Base-by-base conservation (phyloP, 1,284 basidiomycete genomes). In the Irpex sp. region DNA sequence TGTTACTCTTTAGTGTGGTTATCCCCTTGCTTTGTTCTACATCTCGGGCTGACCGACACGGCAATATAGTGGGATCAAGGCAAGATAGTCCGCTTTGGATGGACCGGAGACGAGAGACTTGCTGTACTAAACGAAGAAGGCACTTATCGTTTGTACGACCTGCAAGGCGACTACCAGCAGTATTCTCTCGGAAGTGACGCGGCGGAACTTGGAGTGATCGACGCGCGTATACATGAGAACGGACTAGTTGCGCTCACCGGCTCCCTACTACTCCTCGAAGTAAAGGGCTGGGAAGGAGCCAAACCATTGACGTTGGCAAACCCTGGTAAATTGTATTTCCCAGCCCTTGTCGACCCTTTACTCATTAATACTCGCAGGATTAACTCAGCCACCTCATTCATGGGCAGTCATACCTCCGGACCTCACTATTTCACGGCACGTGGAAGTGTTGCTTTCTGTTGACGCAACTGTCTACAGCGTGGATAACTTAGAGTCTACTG, bases 61-160 rank as follows among this genome's bases (percentile, higher is more conserved):
- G 66, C 37, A 69, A 61, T 58, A 26, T 62, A 94, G 90, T 96
- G 94, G 93, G 92, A 95, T 65, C 88, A 92, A 71, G 86, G 83
- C 60, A 89, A 83, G 71, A 90, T 96, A 61, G 77, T 95, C 60
- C 85, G 86, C 31, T 89, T 96, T 69, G 94, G 93, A 34, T 96
- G 93, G 89, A 93, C 92, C 0, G 73, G 77, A 13, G 87, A 92
- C 68, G 93, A 97, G 70, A 84, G 88, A 59, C 83, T 98, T 40
- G 88, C 91, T 0, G 86, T 97, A 5, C 78, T 99, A 36, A 94
- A 96, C 68, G 95, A 97, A 74, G 95, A 98, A 70, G 97, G 97
- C 15, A 82, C 86, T 7, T 98, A 97, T 73, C 85, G 97, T 49
- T 73, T 98, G 17, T 98, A 98, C 74, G 90, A 96, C 74, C 81